Conservation (phyloP, 305 asterid species). For the Andrographis paniculata region DNA sequence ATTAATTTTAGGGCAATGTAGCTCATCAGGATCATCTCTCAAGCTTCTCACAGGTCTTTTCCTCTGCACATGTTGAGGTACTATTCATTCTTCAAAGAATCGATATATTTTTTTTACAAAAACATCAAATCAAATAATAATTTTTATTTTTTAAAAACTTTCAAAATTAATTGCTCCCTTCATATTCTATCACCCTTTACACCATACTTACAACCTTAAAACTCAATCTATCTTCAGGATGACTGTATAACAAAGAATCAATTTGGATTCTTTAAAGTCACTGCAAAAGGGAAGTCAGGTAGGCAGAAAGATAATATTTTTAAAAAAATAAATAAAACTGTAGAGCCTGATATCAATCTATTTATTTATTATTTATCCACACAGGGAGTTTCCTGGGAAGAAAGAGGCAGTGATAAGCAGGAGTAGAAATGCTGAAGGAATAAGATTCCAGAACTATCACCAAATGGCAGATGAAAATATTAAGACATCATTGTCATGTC, state of each 20-base stretch:
- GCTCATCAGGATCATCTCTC: constrained; percentile 29
- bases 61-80: constrained; percentile 28
- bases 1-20: constrained; percentile 41
- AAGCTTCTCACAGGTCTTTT: constrained; percentile 29
- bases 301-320: no score
- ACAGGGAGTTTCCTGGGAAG: constrained; percentile 55
- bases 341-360: not conserved
- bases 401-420: constrained; percentile 42
- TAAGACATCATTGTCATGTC: constrained; percentile 37
- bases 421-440: constrained; percentile 19
- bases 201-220: not conserved
- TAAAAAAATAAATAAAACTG: not conserved
- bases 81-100: not conserved
- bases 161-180: no score
- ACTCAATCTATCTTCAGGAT: constrained; percentile 26
- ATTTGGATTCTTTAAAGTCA: constrained; percentile 48
- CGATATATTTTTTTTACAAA: no score
- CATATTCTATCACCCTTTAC: no score
- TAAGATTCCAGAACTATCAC: constrained; percentile 23
- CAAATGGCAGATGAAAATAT: constrained; percentile 33
- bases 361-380: no score
- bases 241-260: constrained; percentile 50
- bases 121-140: no score
- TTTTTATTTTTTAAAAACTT: no score
- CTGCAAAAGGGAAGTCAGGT: constrained; percentile 46